Evolutionary conservation across 2,329 filamentous ascomycete species (phyloP), one percentile per base, ranked within the genome.

Genomic region (Alternaria hordeiaustralica): DNA sequence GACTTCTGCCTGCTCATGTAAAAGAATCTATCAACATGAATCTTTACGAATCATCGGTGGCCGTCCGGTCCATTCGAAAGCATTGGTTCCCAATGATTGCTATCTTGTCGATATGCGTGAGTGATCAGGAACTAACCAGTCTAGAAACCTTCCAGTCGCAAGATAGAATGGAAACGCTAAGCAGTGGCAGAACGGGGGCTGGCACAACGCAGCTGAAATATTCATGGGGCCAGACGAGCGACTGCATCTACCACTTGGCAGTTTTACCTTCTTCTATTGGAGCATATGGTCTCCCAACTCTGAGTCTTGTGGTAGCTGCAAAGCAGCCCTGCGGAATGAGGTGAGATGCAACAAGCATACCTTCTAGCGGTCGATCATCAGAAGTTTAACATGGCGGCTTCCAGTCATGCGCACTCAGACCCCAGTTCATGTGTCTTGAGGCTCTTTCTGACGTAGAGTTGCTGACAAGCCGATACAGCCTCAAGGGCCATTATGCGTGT

Each of bases 181-280:
- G 86, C 92, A 95, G 80, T 96, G 95, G 97, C 84, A 87, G 92
- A 67, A 95, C 98, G 87, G 87, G 98, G 82, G 36, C 30, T 53
- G 21, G 28, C 18, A 51, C 18, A 33, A 36, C 9, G 23, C 30
- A 53, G 49, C 20, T 41, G 36, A 25, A 10, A n/a, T 18, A 13
- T 51, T 21, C 30, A 45, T 15, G 30, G n/a, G 28, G 12, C 26
- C 11, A 23, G 26, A 21, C 13, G 20, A 36, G 23, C 57, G 23
- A 41, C 43, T 10, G 5, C 49, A 41, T 41, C 10, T 41, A n/a
- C 20, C 49, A 36, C 30, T 46, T 45, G 33, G n/a, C n/a, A 51
- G 45, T 41, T 47, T 28, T 6, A 21, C 33, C 43, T n/a, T 21
- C 25, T n/a, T 51, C 11, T 12, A 15, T 36, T 23, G 30, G 49